Percentiles rank a stretch among this genome's conserved stretches.
These are phyloP conservation scores for Diutina neorugosa DNA, from an alignment of 1,139 yeast species.

Conservation along the genomic window DNA sequence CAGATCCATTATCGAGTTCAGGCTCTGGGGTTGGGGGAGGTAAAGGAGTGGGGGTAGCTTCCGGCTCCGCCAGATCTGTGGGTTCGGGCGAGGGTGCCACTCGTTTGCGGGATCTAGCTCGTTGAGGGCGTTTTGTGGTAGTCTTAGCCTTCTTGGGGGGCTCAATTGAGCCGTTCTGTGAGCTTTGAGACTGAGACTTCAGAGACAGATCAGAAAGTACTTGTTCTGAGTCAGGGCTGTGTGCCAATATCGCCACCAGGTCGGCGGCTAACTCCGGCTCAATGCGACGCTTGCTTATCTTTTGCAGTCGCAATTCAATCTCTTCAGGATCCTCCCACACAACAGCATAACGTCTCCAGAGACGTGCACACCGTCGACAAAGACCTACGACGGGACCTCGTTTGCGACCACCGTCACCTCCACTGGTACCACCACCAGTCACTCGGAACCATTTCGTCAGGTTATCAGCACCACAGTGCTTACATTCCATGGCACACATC, in stretches of 20 bases:
- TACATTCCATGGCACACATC: constrained; percentile 37
- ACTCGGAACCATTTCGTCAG: constrained; percentile 62
- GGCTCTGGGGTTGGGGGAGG: neutral
- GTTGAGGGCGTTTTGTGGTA: neutral
- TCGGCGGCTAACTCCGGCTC: constrained; percentile 70
- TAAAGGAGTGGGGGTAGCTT: neutral
- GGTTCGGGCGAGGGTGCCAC: neutral
- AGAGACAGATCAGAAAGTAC: neutral
- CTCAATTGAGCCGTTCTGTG: neutral
- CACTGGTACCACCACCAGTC: constrained; percentile 45
- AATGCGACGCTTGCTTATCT: constrained; percentile 45
- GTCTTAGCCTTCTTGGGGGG: neutral
- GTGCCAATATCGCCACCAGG: constrained; percentile 36
- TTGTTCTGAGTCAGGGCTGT: neutral
- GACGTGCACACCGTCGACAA: constrained; percentile 75
- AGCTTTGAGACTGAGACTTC: neutral
- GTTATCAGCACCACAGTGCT: constrained; percentile 44
- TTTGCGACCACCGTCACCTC: constrained; percentile 9
- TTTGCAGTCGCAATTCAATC: constrained; percentile 36
- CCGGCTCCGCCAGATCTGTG: neutral
- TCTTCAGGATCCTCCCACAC: constrained; percentile 80
- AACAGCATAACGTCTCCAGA: constrained; percentile 88
- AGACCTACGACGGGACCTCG: constrained; percentile 37
- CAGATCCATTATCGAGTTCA: neutral
- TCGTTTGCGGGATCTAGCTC: neutral